Base-by-base conservation (phyloP, 2,329 filamentous ascomycete species). In the Colletotrichum simmondsii region DNA sequence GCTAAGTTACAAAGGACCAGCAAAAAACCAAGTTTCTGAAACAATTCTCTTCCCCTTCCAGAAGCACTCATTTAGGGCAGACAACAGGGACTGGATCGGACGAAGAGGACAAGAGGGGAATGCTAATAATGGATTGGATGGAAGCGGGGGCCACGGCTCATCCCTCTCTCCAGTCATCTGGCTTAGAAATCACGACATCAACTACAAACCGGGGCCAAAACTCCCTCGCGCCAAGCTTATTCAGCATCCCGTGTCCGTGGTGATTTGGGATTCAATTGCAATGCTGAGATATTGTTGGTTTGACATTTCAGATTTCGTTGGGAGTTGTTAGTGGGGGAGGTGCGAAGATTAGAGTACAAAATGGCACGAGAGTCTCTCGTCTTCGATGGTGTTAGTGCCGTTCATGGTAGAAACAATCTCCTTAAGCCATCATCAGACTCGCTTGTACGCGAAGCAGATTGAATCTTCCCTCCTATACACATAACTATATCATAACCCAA, bases 151-250 rank as follows among this genome's bases (percentile, higher is more conserved):
- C 14, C 37, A 42, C 37, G 14, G 37, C 37, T 42, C 37, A 42
- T 42, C 37, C 16, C 35, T 10, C n/a, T 12, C 11, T 4, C 35
- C 32, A 32, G 22, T 68, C 35, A 14, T 42, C 16, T 3, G n/a
- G 69, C 70, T 72, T 72, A 72, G 66, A 70, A 70, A 72, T 72
- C 70, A 72, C 60, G 46, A 61, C 35, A 26, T n/a, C 22, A 24
- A 35, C 61, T 16, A 24, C 59, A 5, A 5, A 49, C n/a, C 65
- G 66, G 69, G 52, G 58, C 65, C 69, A 59, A 56, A 56, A 53
- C 4, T 32, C 16, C 16, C n/a, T 69, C 26, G 32, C n/a, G 12
- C 11, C 46, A 42, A 7, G 24, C 32, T 72, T 72, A 72, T 70
- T 70, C 66, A 70, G 49, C 66, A 60, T 3, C n/a, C 14, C 16